Percentiles rank a stretch among this genome's conserved stretches.
Evolutionary conservation across 2,329 filamentous ascomycete species (phyloP).

Genomic region (Drechmeria coniospora): DNA sequence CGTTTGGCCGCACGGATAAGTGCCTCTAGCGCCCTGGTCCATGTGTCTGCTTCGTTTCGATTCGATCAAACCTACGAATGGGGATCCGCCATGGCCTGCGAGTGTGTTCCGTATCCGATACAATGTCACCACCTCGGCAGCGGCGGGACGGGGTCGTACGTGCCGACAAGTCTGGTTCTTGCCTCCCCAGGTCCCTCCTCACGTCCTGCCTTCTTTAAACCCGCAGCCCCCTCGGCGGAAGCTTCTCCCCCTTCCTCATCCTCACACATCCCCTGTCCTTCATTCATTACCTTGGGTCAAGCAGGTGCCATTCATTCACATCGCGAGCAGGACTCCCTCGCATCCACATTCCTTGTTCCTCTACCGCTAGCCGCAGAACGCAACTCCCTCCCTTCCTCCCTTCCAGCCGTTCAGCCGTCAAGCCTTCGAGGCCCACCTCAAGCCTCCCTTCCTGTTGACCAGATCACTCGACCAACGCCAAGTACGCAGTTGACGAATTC

Average conservation of each 20-base stretch:
- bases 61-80: no score
- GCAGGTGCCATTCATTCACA: slow-evolving; percentile 4
- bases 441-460: slow-evolving; percentile 1
- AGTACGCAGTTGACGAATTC: slow-evolving; percentile 1
- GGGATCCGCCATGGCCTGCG: no score
- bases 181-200: no score
- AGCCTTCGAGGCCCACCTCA: background rate
- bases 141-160: no score
- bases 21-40: no score
- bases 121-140: no score
- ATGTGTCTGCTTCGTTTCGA: no score
- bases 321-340: slow-evolving; percentile 5
- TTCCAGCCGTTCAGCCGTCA: no score
- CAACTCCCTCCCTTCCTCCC: slow-evolving; percentile 1
- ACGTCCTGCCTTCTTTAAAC: slow-evolving; percentile 1
- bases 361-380: background rate
- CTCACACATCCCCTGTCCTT: slow-evolving; percentile 2
- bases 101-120: no score
- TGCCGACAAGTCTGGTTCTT: no score
- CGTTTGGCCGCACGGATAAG: no score
- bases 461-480: background rate
- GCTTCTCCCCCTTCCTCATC: slow-evolving; percentile 1
- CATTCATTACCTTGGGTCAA: slow-evolving; percentile 3
- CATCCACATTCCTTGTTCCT: background rate
- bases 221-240: background rate